These are phyloP conservation scores for Cladophialophora carrionii DNA, from an alignment of 2,329 filamentous ascomycete genomes.

Conservation along the genomic window DNA sequence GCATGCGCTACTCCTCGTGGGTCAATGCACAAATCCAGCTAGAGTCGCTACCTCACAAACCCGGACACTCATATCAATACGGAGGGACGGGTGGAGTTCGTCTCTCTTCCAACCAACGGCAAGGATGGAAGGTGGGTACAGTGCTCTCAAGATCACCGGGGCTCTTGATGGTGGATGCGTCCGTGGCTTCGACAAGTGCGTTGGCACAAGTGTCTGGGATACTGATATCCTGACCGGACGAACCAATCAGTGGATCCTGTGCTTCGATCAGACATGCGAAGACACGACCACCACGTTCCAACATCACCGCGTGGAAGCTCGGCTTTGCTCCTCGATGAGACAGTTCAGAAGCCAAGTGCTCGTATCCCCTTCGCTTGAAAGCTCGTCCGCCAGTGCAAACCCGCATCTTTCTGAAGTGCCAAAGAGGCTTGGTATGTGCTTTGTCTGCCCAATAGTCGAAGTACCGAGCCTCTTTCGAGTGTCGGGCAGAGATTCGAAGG, in stretches of 20 bases:
- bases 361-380: slow-evolving; percentile 5
- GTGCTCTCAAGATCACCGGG: neutral
- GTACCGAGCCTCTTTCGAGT: slow-evolving; percentile 10
- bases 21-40: neutral
- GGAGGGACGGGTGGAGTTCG: neutral
- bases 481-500: neutral
- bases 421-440: neutral
- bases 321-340: slow-evolving; percentile 2
- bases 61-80: neutral
- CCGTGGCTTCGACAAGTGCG: slow-evolving; percentile 11
- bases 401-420: neutral
- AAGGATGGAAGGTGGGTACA: neutral
- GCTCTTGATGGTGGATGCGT: neutral
- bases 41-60: neutral
- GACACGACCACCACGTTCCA: neutral
- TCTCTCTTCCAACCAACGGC: neutral
- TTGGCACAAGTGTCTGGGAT: slow-evolving; percentile 12
- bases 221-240: slow-evolving; percentile 2
- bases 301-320: slow-evolving; percentile 2
- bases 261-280: slow-evolving; percentile 1
- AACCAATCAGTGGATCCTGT: slow-evolving; percentile 6
- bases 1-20: neutral
- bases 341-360: neutral
- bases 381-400: neutral
- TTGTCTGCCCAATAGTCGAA: neutral